A percentile compares a stretch with the other conserved stretches of the same genome.
phyloP scores from a whole-genome alignment of 345 rosid species.

The Eucalyptus cloeziana region DNA sequence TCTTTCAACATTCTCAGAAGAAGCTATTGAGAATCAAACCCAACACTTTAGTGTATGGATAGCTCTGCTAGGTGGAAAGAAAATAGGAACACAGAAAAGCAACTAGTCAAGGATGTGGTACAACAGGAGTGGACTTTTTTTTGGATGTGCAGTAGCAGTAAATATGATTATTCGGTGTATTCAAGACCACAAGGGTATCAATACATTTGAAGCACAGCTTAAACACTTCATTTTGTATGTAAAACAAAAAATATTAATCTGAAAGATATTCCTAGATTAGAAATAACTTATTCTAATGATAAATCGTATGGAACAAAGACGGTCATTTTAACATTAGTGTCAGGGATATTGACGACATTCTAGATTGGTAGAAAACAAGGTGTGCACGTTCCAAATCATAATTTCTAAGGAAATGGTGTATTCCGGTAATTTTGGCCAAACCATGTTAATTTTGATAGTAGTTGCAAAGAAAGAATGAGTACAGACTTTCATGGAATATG shows the following conservation, averaged over 20 bases:
- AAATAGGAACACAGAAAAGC: not conserved
- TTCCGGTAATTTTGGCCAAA: not conserved
- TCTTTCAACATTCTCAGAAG: not conserved
- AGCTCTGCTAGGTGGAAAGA: not conserved
- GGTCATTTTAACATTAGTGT: not conserved
- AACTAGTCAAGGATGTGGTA: not conserved
- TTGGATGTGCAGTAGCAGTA: not conserved
- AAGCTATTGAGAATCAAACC: not conserved
- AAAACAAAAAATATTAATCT: not conserved
- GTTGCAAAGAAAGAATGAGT: not conserved
- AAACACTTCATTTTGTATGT: not conserved
- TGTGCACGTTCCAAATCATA: not conserved
- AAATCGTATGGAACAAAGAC: not conserved
- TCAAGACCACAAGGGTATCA: not conserved
- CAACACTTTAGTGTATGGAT: not conserved
- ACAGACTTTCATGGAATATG: not conserved
- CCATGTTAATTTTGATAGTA: not conserved
- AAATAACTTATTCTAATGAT: not conserved
- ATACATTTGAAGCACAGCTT: not conserved
- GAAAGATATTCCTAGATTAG: not conserved
- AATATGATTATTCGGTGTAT: not conserved
- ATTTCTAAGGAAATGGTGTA: not conserved
- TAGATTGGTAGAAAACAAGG: not conserved
- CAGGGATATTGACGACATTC: not conserved
- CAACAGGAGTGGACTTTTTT: not conserved